Base-by-base conservation (phyloP, 2,329 filamentous ascomycete species). In the Scedosporium minutisporum region DNA sequence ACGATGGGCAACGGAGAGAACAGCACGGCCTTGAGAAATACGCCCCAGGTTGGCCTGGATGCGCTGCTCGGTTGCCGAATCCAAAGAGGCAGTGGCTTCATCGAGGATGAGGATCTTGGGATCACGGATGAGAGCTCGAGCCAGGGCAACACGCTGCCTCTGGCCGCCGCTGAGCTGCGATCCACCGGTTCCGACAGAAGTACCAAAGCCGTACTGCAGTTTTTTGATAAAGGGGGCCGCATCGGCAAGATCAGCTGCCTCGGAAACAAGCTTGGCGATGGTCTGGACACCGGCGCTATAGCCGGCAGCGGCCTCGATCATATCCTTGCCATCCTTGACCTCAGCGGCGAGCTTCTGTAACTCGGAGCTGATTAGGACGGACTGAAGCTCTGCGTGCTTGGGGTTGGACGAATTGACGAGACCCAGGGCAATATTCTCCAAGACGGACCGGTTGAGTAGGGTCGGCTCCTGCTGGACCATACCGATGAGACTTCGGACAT, bases 1-100 rank as follows among this genome's bases (percentile, higher is more conserved):
- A 2, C 84, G 76, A 70, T 87, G 85, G 0, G 87, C 86, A 65
- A 90, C 87, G 16, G 85, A 79, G 62, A 90, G 83, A 0, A 87
- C 85, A 0, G 87, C 89, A 25, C 87, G 78, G 61, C 81, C 79
- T 62, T 78, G 75, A 2, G 77, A 69, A 65, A 81, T 72, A 61
- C 71, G 67, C 66, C 79, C 76, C 16, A 84, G 73, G 4, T 77
- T 78, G 38, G 69, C 69, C 67, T 84, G 80, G 53, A 87, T 85
- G 4, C 78, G 75, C 55, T 75, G 75, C 67, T 87, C 85, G 57
- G 79, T 84, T 2, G 77, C 77, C 14, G 83, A 84, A 68, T 87
- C 85, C 0, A 87, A 75, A 1, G 84, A 78, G 0, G 83, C 79
- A 1, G 85, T 87, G 2, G 84, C 84, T 68, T 87, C 85, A 55